Evolutionary conservation across 2,329 filamentous ascomycete genomes (phyloP), one percentile per base, ranked within the genome.

Genomic region (Colletotrichum gigasporum): DNA sequence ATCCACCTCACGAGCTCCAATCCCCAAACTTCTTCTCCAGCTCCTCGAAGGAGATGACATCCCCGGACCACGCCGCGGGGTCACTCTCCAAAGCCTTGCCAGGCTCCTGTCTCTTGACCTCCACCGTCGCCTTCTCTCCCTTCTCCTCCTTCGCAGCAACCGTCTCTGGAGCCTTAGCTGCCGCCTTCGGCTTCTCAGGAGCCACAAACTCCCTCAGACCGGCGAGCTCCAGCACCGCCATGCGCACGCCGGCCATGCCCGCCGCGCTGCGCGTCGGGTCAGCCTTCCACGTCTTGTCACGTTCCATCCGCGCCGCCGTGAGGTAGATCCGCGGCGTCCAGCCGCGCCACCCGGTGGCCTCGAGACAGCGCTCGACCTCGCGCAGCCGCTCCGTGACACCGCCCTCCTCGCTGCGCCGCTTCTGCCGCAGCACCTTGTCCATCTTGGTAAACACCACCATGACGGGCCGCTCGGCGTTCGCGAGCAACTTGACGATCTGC

Each of bases 391-490:
- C 32, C 30, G 39, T 67, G 67, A 71, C 14, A 72, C n/a, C 54
- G 68, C 69, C 44, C n/a, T 60, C 65, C 71, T 56, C 54, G 18
- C 65, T 60, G 63, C 53, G 65, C 45, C 59, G 59, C 68, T 10
- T 69, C 70, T 26, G 14, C 32, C 28, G 42, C 69, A 72, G 67
- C 45, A 77, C 60, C 71, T 87, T 87, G 69, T 88, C 86, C 12
- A 82, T 83, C 73, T 87, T 87, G 10, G 86, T 88, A 50, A 89
- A 71, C 4, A 87, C 79, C 1, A 87, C 79, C 6, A 80, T 70
- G 1, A 83, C 85, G 53, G 76, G 76, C 28, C 82, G 77, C 9
- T 78, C 78, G 3, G 78, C 76, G 50, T 79, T 74, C 51, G 82
- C 76, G 67, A 88, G 75, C 44, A 84, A 73, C 60, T 76, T 72